Evolutionary conservation across 208 protist species (phyloP).

Genomic region (Trichomonas tenax): DNA sequence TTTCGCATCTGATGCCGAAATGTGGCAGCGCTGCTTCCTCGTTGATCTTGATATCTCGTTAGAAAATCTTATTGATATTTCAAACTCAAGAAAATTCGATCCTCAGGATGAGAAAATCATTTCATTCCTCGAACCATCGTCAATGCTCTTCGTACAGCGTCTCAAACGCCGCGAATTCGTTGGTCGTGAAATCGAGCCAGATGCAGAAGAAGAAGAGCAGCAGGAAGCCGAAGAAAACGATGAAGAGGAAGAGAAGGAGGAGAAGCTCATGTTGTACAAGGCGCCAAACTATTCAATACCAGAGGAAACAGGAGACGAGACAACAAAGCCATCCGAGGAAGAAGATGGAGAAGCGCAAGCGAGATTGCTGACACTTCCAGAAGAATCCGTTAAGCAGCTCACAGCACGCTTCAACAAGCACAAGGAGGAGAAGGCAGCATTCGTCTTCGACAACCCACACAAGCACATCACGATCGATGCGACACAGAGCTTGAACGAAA

Average conservation of each 20-base stretch:
- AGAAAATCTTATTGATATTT: not conserved
- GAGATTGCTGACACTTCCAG: not conserved
- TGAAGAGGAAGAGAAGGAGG: not conserved
- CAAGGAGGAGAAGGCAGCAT: not conserved
- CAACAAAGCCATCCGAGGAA: not conserved
- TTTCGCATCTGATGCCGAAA: not conserved
- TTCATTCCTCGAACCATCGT: not conserved
- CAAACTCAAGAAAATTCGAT: not conserved
- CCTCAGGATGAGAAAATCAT: not conserved
- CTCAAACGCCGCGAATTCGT: not conserved
- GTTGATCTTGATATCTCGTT: not conserved
- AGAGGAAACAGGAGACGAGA: not conserved
- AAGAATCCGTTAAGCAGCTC: not conserved
- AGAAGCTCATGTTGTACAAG: not conserved
- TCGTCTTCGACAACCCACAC: not conserved
- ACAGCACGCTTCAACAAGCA: not conserved
- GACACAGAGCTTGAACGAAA: not conserved
- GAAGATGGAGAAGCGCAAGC: not conserved
- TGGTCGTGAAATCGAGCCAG: not conserved
- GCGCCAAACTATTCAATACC: not conserved
- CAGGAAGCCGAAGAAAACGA: not conserved
- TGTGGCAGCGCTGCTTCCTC: not conserved
- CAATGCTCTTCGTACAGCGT: not conserved
- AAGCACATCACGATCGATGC: not conserved
- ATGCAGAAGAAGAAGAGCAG: not conserved